Percentiles rank a stretch among this genome's conserved stretches.
Conservation (phyloP, 2,329 filamentous ascomycete species). For the Ambrosiella xylebori region DNA sequence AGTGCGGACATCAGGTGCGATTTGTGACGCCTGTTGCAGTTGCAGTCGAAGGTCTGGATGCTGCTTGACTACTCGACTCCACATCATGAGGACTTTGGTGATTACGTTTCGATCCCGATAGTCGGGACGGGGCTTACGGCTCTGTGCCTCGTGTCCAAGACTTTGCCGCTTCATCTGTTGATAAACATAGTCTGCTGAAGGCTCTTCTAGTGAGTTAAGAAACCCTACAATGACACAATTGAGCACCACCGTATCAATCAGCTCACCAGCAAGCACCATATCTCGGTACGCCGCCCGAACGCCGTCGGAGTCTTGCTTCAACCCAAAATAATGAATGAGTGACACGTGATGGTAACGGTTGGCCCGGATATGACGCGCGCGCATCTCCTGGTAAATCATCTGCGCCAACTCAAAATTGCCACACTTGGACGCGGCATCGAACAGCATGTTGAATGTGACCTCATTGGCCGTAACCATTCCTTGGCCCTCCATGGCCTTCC, state of each 20-base stretch:
- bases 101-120: slow-evolving; percentile 32
- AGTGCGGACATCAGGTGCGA: slow-evolving; percentile 58
- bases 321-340: slow-evolving; percentile 68
- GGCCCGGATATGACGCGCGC: slow-evolving; percentile 44
- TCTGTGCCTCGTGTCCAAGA: slow-evolving; percentile 5
- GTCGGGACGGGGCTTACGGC: slow-evolving; percentile 21
- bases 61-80: slow-evolving; percentile 34
- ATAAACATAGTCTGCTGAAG: slow-evolving; percentile 66
- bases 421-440: slow-evolving; percentile 71
- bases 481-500: slow-evolving; percentile 75
- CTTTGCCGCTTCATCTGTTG: slow-evolving; percentile 59
- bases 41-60: slow-evolving; percentile 2
- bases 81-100: slow-evolving; percentile 39
- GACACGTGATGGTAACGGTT: slow-evolving; percentile 70
- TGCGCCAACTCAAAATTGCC: slow-evolving; percentile 73
- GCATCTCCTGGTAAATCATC: slow-evolving; percentile 71
- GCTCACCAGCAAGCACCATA: slow-evolving; percentile 69
- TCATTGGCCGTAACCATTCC: slow-evolving; percentile 47
- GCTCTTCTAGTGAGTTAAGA: slow-evolving; percentile 56
- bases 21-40: slow-evolving; percentile 29
- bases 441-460: slow-evolving; percentile 87
- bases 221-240: slow-evolving; percentile 75
- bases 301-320: slow-evolving; percentile 53
- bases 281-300: slow-evolving; percentile 64
- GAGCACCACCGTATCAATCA: slow-evolving; percentile 72